phyloP scores from a whole-genome alignment of 1,139 yeast genomes.

The Candida pseudocylindracea region DNA sequence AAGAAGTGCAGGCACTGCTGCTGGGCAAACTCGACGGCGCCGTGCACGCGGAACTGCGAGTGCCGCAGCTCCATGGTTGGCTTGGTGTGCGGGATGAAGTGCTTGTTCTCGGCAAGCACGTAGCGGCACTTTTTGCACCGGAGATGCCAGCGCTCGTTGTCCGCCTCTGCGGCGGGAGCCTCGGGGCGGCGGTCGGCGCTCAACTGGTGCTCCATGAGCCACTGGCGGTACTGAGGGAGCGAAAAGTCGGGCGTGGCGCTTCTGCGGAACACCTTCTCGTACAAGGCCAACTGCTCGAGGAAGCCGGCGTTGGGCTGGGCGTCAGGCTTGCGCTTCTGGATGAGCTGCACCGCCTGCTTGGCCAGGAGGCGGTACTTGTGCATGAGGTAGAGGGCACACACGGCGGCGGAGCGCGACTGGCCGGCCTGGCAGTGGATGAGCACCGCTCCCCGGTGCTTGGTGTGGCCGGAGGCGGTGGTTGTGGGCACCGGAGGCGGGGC shows the following conservation, averaged over 20 bases:
- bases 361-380: background rate
- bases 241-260: background rate
- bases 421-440: constrained; percentile 1
- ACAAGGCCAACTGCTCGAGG: background rate
- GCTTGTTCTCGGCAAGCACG: background rate
- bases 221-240: background rate
- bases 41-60: constrained; percentile 1
- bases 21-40: background rate
- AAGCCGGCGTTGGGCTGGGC: constrained; percentile 1
- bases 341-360: background rate
- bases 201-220: background rate
- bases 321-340: background rate
- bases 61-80: constrained; percentile 1
- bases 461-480: no score
- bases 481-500: no score
- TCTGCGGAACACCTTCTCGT: background rate
- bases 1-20: background rate
- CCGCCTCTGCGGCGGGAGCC: no score
- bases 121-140: constrained; percentile 1
- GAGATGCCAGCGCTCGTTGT: background rate
- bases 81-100: constrained; percentile 1
- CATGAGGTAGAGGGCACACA: constrained; percentile 1
- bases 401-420: constrained; percentile 1
- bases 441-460: background rate
- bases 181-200: background rate